Evolutionary conservation across 768 basidiomycete species (phyloP).

Genomic region (Gautieria morchelliformis): DNA sequence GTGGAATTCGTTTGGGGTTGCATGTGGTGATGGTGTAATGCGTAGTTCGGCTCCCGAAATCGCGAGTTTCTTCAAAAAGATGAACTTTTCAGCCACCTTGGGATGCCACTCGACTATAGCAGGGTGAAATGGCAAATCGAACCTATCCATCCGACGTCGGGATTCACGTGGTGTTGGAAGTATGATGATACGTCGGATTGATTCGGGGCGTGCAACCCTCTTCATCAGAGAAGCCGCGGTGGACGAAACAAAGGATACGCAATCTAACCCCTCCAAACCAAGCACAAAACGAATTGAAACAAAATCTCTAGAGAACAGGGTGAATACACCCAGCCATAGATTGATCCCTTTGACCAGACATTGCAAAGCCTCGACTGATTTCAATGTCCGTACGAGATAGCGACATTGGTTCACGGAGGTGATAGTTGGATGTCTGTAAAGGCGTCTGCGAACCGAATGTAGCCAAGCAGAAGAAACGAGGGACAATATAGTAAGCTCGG

Average conservation of each 20-base stretch:
- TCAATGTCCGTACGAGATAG: not conserved
- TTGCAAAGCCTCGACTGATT: not conserved
- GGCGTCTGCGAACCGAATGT: not conserved
- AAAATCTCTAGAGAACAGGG: not conserved
- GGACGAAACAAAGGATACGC: not conserved
- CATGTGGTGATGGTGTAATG: too few species aligned
- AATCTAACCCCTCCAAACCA: too few species aligned
- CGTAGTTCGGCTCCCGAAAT: too few species aligned
- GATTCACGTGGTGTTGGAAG: too few species aligned
- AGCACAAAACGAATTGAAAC: not conserved
- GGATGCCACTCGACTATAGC: too few species aligned
- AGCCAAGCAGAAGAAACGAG: not conserved
- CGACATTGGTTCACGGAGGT: not conserved
- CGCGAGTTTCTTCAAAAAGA: too few species aligned
- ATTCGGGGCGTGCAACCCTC: not conserved
- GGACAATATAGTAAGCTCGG: not conserved
- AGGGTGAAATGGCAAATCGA: too few species aligned
- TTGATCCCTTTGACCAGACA: not conserved
- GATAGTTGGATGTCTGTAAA: not conserved
- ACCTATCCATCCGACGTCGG: too few species aligned
- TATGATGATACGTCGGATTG: too few species aligned
- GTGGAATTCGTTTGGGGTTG: too few species aligned
- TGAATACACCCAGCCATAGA: not conserved
- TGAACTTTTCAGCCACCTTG: not conserved
- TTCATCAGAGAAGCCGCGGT: not conserved